Base-by-base conservation (phyloP, 2,329 filamentous ascomycete species). In the Penicillium sp. region DNA sequence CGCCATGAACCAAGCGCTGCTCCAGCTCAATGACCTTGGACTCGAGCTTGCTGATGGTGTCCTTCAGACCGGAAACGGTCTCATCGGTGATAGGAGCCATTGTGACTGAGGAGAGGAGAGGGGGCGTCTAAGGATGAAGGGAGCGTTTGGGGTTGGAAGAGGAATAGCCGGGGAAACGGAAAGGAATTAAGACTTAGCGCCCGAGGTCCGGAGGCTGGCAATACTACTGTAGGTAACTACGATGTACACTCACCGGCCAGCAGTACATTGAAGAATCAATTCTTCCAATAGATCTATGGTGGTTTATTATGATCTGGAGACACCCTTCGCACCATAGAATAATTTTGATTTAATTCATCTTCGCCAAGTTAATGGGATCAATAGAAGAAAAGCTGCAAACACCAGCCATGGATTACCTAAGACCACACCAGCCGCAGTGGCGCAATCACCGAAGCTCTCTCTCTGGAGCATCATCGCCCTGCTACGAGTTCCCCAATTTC, bases 41-140 rank as follows among this genome's bases (percentile, higher is more conserved):
- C 79, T 97, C 92, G 68, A 99, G 88, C 78, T 85, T 85, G 73
- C 85, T 81, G 74, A 97, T 87, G 71, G 92, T 85, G 79, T 88
- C 85, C 80, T 92, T 92, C 71, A 97, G 85, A 78, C 88, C 84
- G 76, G 92, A 86, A 73, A 96, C 85, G 62, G 78, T 75, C 74
- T 92, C 86, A 73, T 94, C 89, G 74, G 89, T 88, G 77, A 93
- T 87, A 73, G 90, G 89, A 77, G 91, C 89, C 92, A 97, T 97
- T 82, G 82, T 77, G 75, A 73, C 49, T 49, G 56, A 49, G 53
- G 51, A 50, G 52, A 60, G 51, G 45, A 59, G 53, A 64, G 63
- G 46, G 56, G 52, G 53, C 23, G 25, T 27, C 12, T 27, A 33
- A 33, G 20, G 48, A 35, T 57, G 55, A 49, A 55, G 55, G 47